Base-by-base conservation (phyloP, 208 protist genomes). In the Trypanosoma avium region DNA sequence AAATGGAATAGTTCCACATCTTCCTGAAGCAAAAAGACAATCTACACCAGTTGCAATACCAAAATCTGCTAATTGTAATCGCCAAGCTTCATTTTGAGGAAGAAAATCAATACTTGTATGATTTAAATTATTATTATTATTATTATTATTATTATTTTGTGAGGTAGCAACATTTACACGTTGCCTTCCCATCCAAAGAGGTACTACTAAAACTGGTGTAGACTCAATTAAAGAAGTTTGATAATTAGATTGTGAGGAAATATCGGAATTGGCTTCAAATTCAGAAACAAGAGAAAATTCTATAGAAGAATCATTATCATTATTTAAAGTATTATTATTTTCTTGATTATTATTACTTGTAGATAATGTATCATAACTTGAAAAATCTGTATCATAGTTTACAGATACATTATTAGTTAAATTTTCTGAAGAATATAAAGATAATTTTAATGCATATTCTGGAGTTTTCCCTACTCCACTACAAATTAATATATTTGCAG, bases 51-150 rank as follows among this genome's bases (percentile, higher is more conserved):
- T 74, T 7, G 67, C 45, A 33, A 70, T 35, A 10, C 73, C 73
- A 47, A 69, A 79, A 56, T 79, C 73, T 4, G 73, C 73, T 15
- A 79, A 30, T 57, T 79, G 73, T 49, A 79, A 50, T 12, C 73
- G 59, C 73, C 73, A 79, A 43, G 55, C 67, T 13, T 74, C 67
- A 19, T 42, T 48, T 47, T 79, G 73, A 2, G 73, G 60, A 19
- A 72, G 17, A 27, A 42, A 72, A 15, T 54, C 58, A 53, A 72
- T 53, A 8, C 2, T 46, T 7, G 47, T 24, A 4, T 6, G 21
- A 17, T 8, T 1, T 17, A 54, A 33, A 32, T 30, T 26, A 45
- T 55, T 30, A 0, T 4, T 21, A 12, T 12, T n/a, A n/a, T n/a
- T n/a, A n/a, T n/a, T n/a, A n/a, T n/a, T n/a, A n/a, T n/a, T n/a